Evolutionary conservation across 768 basidiomycete genomes (phyloP).

Genomic region (Tylopilus felleus): DNA sequence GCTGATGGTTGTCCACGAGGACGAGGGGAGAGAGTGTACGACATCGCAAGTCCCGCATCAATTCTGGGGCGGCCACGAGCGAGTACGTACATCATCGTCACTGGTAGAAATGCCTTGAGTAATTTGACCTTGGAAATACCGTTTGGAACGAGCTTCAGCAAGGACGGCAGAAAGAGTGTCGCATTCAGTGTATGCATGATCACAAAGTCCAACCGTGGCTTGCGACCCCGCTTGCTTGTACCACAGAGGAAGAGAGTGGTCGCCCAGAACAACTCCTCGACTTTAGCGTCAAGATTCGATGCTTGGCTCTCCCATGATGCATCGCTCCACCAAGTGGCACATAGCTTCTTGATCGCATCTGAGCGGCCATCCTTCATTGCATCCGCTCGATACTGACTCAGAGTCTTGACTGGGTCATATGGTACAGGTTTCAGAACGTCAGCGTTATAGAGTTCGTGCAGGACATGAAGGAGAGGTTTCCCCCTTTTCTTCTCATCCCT

Average conservation of each 20-base stretch:
- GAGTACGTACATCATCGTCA: constrained; percentile 35
- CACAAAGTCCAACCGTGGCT: constrained; percentile 54
- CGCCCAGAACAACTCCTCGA: constrained; percentile 51
- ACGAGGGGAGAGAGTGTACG: constrained; percentile 40
- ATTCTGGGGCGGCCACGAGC: constrained; percentile 55
- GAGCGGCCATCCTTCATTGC: constrained; percentile 38
- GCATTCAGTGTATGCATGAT: constrained; percentile 57
- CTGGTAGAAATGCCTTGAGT: constrained; percentile 41
- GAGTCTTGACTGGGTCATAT: constrained; percentile 45
- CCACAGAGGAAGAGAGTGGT: constrained; percentile 47
- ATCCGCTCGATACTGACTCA: constrained; percentile 35
- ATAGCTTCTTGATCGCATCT: constrained; percentile 45
- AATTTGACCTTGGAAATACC: constrained; percentile 41
- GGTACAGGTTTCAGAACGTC: constrained; percentile 47
- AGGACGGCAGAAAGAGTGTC: constrained; percentile 46
- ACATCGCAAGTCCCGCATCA: constrained; percentile 44
- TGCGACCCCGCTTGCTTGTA: constrained; percentile 43
- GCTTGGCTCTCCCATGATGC: constrained; percentile 27
- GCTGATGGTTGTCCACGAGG: constrained; percentile 29
- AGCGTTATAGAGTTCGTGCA: constrained; percentile 51
- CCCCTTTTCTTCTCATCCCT: constrained; percentile 22
- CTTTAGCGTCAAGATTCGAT: constrained; percentile 33
- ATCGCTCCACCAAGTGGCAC: constrained; percentile 35
- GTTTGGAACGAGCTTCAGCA: constrained; percentile 33
- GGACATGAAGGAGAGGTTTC: constrained; percentile 46